phyloP scores from a whole-genome alignment of 306 rosid species.

The Betula pendula region DNA sequence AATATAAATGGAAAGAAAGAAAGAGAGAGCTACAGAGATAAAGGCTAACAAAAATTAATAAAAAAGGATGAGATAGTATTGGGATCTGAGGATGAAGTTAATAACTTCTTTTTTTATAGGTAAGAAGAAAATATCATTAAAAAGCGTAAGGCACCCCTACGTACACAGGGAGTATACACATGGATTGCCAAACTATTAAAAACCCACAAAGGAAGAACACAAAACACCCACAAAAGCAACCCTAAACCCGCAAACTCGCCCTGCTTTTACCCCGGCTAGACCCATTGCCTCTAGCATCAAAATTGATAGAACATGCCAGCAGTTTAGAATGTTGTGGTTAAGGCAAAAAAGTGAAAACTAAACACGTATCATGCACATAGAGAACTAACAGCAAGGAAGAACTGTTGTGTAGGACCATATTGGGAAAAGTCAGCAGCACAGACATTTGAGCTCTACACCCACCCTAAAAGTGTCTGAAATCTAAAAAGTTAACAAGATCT shows the following conservation, averaged over 20 bases:
- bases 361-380: background rate
- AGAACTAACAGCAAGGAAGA: background rate
- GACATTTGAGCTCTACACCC: background rate
- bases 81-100: background rate
- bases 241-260: no score
- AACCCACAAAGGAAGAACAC: no score
- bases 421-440: background rate
- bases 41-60: background rate
- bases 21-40: background rate
- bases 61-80: background rate
- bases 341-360: background rate
- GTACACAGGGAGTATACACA: no score
- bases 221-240: no score
- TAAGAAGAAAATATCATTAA: no score
- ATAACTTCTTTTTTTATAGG: background rate
- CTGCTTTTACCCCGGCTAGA: no score
- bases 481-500: no score
- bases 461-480: no score
- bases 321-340: background rate
- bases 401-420: background rate
- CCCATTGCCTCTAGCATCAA: no score
- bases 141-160: no score
- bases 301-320: no score
- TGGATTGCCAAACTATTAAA: no score
- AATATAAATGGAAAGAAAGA: background rate